Base-by-base conservation (phyloP, 139 green algal genomes). In the Chlorella vulgaris region DNA sequence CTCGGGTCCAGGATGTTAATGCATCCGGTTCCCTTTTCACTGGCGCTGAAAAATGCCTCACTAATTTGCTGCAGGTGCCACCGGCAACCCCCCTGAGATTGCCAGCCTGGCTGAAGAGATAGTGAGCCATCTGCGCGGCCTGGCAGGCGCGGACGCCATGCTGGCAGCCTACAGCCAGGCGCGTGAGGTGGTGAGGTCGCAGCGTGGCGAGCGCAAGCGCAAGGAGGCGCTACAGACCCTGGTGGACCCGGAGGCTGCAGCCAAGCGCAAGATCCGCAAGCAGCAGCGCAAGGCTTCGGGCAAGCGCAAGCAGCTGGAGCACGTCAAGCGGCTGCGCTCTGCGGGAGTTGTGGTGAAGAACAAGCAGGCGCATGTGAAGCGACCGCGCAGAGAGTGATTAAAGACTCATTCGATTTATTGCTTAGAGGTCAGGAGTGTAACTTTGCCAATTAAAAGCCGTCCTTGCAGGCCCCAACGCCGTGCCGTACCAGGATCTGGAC, bases 161-260 rank as follows among this genome's bases (percentile, higher is more conserved):
- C 81, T 97, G 61, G 68, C 74, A 33, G 89, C 85, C 2, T 96
- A 95, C 86, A 92, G 88, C 33, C 63, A 62, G 13, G 93, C 92
- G 1, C 80, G 93, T 2, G 80, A 88, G 40, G 55, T 42, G 1
- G 90, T 97, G 65, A 66, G 58, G 24, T 55, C 43, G 8, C 36
- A 69, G 29, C 84, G 91, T 6, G 78, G 53, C 29, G 87, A 87
- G 66, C 88, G 94, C 50, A 90, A 89, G 69, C 67, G 61, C 31
- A 71, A 60, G 51, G 69, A 40, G 21, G 90, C 88, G 53, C 55
- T 84, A 22, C 86, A 92, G 62, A 90, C 85, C 2, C 68, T 96
- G 83, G 58, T 97, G 42, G 93, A 98, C 65, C 94, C 95, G 2
- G 91, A 94, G 86, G 90, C 89, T 55, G 91, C 89, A 0, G 92